Evolutionary conservation across 768 basidiomycete species (phyloP).

Genomic region (Calocybe gangraenosa): DNA sequence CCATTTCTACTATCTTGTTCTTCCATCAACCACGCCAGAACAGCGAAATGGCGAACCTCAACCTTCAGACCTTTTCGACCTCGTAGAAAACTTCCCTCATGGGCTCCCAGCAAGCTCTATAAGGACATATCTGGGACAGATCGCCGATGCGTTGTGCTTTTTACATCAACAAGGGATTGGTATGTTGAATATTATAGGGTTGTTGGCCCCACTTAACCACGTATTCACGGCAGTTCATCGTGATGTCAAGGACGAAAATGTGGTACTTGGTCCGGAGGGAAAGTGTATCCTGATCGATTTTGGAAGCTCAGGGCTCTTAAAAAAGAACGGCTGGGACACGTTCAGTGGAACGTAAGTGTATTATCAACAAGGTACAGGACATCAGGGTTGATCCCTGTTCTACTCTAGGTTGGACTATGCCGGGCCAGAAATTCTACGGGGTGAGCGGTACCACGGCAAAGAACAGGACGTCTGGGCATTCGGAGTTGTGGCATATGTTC

Average conservation of each 20-base stretch:
- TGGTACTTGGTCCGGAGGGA: conserved; percentile 75
- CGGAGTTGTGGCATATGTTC: conserved; percentile 94
- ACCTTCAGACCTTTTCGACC: conserved; percentile 88
- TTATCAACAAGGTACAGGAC: conserved; percentile 1
- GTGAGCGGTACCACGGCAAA: conserved; percentile 92
- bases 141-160: conserved; percentile 87
- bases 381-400: conserved; percentile 8
- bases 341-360: conserved; percentile 86
- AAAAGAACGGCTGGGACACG: conserved; percentile 83
- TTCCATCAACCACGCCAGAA: conserved; percentile 72
- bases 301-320: conserved; percentile 85
- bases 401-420: conserved; percentile 80
- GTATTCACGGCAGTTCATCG: conserved; percentile 66
- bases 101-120: conserved; percentile 75
- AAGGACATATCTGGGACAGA: conserved; percentile 86
- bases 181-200: conserved; percentile 27
- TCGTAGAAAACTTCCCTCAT: conserved; percentile 85
- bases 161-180: conserved; percentile 91
- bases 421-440: conserved; percentile 92
- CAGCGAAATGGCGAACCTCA: conserved; percentile 46
- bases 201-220: conserved; percentile 4
- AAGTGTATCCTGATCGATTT: conserved; percentile 95
- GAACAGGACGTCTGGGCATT: conserved; percentile 99
- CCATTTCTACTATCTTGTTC: conserved; percentile 92
- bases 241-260: conserved; percentile 98